A percentile compares a stretch with the other conserved stretches of the same genome.
Evolutionary conservation across 2,329 filamentous ascomycete genomes (phyloP).

Genomic region (Neofusicoccum kwambonambiense): DNA sequence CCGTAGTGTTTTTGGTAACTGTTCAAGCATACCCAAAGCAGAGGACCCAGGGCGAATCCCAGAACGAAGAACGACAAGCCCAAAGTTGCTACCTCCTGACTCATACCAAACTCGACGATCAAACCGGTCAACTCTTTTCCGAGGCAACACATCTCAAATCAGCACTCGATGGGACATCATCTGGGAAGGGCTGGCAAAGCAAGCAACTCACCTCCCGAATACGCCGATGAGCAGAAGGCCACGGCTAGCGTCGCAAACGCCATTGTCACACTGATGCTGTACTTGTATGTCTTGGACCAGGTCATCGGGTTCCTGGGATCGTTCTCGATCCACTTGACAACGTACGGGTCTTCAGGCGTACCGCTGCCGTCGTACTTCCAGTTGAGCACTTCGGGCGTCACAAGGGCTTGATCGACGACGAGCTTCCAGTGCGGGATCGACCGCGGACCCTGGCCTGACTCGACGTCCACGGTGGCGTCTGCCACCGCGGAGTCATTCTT

Average conservation of each 20-base stretch:
- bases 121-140: slow-evolving; percentile 36
- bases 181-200: no score
- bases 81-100: slow-evolving; percentile 42
- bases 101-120: slow-evolving; percentile 39
- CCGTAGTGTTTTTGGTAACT: background rate
- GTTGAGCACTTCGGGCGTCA: slow-evolving; percentile 38
- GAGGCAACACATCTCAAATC: background rate
- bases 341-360: slow-evolving; percentile 45
- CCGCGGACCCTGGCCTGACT: slow-evolving; percentile 12
- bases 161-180: no score
- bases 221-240: slow-evolving; percentile 45
- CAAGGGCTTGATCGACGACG: slow-evolving; percentile 36
- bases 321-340: slow-evolving; percentile 48
- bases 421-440: slow-evolving; percentile 36
- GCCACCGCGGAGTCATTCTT: slow-evolving; percentile 2
- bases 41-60: slow-evolving; percentile 42
- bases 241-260: slow-evolving; percentile 45
- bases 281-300: slow-evolving; percentile 41
- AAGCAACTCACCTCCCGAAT: slow-evolving; percentile 31
- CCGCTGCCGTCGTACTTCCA: slow-evolving; percentile 44
- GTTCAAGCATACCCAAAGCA: slow-evolving; percentile 31
- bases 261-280: slow-evolving; percentile 40
- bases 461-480: slow-evolving; percentile 1
- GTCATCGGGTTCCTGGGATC: slow-evolving; percentile 48
- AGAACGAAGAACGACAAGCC: slow-evolving; percentile 45